These are phyloP conservation scores for Fomitiporia mediterranea DNA, from an alignment of 1,284 basidiomycete species.

Conservation along the genomic window DNA sequence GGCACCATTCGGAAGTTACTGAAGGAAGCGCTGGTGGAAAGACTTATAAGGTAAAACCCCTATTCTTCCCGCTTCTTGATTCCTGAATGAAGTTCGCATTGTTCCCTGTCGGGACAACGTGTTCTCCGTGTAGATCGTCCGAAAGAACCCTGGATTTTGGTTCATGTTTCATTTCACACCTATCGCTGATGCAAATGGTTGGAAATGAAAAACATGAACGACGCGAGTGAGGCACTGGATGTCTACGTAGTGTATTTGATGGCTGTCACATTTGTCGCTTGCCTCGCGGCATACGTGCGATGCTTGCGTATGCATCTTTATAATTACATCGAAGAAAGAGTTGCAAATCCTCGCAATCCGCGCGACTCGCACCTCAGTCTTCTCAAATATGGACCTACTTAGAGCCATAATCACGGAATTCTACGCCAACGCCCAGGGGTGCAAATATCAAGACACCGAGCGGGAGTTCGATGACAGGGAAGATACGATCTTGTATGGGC, in stretches of 20 bases:
- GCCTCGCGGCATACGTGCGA: constrained; percentile 4
- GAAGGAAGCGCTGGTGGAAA: too few species aligned
- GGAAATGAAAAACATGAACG: neutral
- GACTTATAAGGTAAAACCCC: neutral
- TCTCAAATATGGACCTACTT: constrained; percentile 1
- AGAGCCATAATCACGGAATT: neutral
- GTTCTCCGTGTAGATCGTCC: neutral
- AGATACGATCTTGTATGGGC: neutral
- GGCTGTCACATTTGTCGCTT: neutral
- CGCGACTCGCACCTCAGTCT: neutral
- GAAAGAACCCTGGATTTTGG: neutral
- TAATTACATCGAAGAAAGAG: neutral
- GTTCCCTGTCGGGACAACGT: neutral
- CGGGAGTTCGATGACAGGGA: neutral
- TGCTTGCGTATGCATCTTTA: neutral
- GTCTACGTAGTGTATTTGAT: neutral
- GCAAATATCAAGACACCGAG: constrained; percentile 2
- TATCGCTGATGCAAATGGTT: neutral
- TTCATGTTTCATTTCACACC: neutral
- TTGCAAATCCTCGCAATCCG: neutral
- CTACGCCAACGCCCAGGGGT: neutral
- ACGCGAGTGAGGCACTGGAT: neutral
- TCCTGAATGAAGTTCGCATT: neutral
- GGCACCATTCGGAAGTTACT: too few species aligned
- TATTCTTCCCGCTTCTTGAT: neutral